These are phyloP conservation scores for Kuraishia molischiana DNA, from an alignment of 805 yeast genomes.

Conservation along the genomic window DNA sequence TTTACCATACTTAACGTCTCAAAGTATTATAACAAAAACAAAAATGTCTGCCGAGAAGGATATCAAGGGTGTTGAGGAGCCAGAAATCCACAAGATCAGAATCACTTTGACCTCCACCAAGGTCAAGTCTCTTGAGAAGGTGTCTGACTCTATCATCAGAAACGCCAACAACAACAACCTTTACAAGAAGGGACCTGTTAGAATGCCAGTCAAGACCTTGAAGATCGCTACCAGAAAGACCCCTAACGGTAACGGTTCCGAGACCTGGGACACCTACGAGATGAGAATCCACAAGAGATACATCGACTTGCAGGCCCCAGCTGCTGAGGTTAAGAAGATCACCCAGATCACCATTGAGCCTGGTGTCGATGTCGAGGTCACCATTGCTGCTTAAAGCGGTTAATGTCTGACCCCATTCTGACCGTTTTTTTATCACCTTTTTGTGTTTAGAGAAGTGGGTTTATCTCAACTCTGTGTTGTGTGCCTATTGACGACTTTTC, in stretches of 20 bases:
- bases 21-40: constrained; percentile 9
- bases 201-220: constrained; percentile 99
- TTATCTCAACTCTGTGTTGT: background rate
- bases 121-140: constrained; percentile 97
- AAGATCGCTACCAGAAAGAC: constrained; percentile 99
- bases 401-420: background rate
- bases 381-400: constrained; percentile 66
- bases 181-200: constrained; percentile 97
- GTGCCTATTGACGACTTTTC: background rate
- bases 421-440: too few species aligned
- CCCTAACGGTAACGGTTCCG: constrained; percentile 99
- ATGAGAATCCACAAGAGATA: constrained; percentile 99
- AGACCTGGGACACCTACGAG: constrained; percentile 99
- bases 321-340: constrained; percentile 85
- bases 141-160: constrained; percentile 80
- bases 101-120: constrained; percentile 98
- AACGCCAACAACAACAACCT: constrained; percentile 79
- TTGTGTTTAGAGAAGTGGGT: background rate
- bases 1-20: constrained; percentile 23
- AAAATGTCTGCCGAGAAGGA: constrained; percentile 82
- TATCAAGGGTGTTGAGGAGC: constrained; percentile 72
- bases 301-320: constrained; percentile 96
- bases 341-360: constrained; percentile 98
- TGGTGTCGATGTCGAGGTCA: constrained; percentile 96
- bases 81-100: constrained; percentile 93